Percentiles rank a stretch among this genome's conserved stretches.
These are phyloP conservation scores for Citrullus mucosospermus DNA, from an alignment of 306 rosid genomes.

Conservation along the genomic window DNA sequence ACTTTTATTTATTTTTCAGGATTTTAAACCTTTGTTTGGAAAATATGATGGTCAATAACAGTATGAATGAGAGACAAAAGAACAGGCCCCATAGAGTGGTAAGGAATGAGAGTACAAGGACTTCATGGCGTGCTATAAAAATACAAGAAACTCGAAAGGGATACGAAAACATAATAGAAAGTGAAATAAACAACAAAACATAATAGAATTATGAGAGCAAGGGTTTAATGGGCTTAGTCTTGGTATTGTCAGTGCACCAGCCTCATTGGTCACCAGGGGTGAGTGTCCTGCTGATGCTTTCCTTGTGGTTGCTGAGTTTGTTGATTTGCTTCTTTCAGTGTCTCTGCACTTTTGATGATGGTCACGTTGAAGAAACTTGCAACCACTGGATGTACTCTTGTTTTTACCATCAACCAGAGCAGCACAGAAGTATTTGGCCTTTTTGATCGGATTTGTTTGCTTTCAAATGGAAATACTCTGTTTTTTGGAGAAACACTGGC, in stretches of 20 bases:
- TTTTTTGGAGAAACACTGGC: slow-evolving; percentile 97
- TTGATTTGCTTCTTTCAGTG: slow-evolving; percentile 41
- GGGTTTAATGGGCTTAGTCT: background rate
- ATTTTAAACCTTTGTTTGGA: background rate
- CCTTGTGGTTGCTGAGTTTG: background rate
- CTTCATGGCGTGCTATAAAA: background rate
- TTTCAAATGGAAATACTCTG: slow-evolving; percentile 94
- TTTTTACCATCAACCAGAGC: slow-evolving; percentile 85
- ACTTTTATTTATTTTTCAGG: background rate
- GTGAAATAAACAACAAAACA: no score
- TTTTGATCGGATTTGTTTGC: slow-evolving; percentile 91
- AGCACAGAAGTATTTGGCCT: slow-evolving; percentile 99
- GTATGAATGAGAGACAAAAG: background rate
- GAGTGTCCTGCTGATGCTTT: background rate
- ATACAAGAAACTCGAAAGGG: no score
- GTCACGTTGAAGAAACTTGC: slow-evolving; percentile 97
- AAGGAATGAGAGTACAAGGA: background rate
- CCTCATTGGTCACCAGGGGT: background rate
- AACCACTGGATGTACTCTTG: slow-evolving; percentile 83
- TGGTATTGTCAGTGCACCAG: background rate
- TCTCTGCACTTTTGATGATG: slow-evolving; percentile 97
- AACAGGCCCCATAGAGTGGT: background rate
- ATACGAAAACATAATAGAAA: no score
- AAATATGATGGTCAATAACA: background rate
- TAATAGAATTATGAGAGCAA: background rate